Evolutionary conservation across 768 basidiomycete genomes (phyloP).

Genomic region (Saitozyma podzolica): DNA sequence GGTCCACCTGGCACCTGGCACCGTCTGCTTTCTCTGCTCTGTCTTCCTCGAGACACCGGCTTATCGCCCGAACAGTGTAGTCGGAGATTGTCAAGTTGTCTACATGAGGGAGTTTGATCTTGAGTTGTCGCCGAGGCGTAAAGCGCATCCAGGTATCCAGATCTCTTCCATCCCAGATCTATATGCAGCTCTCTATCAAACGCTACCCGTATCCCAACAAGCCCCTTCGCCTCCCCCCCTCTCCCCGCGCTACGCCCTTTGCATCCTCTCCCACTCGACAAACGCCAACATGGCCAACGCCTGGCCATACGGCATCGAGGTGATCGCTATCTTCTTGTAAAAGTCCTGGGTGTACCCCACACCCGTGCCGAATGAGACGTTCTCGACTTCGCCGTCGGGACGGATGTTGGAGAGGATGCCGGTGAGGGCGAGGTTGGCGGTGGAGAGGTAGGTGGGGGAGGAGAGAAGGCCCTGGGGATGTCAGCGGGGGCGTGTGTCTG

Average conservation of each 20-base stretch:
- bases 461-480: constrained; percentile 7
- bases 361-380: constrained; percentile 61
- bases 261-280: constrained; percentile 55
- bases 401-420: constrained; percentile 57
- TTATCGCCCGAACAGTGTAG: too few species aligned
- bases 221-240: too few species aligned
- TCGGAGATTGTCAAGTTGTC: too few species aligned
- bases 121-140: too few species aligned
- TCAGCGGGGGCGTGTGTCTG: neutral
- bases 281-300: constrained; percentile 60
- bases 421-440: constrained; percentile 24
- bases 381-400: constrained; percentile 57
- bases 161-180: too few species aligned
- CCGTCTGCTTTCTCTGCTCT: too few species aligned
- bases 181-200: too few species aligned
- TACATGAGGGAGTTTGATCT: too few species aligned
- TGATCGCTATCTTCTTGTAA: constrained; percentile 60
- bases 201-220: too few species aligned
- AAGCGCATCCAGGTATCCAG: too few species aligned
- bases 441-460: constrained; percentile 12
- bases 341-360: constrained; percentile 59
- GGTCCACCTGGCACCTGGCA: too few species aligned
- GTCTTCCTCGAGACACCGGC: too few species aligned
- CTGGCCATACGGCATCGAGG: constrained; percentile 64
- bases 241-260: constrained; percentile 3